Conservation (phyloP, 2,329 filamentous ascomycete genomes). For the Calonectria pteridis region DNA sequence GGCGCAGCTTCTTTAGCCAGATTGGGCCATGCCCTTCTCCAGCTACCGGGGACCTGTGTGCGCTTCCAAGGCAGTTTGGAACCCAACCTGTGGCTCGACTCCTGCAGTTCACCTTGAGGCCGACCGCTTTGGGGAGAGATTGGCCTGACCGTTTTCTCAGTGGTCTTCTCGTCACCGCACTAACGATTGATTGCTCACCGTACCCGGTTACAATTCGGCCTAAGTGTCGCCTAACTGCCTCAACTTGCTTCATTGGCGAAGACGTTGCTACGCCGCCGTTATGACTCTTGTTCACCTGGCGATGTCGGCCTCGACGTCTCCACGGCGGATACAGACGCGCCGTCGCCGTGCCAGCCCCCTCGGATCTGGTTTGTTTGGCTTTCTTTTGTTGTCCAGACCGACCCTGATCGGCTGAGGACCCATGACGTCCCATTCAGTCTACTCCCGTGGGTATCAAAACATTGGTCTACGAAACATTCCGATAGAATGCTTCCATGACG, state of each 20-base stretch:
- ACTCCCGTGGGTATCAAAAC: constrained; percentile 24
- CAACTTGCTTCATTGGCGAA: constrained; percentile 40
- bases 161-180: constrained; percentile 37
- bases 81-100: constrained; percentile 35
- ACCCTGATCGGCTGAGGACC: constrained; percentile 24
- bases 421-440: constrained; percentile 25
- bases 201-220: constrained; percentile 34
- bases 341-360: constrained; percentile 30
- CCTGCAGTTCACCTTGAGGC: constrained; percentile 40
- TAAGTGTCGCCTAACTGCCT: constrained; percentile 38
- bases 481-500: constrained; percentile 31
- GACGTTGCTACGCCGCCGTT: constrained; percentile 39
- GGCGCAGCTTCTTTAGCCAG: constrained; percentile 37
- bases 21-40: constrained; percentile 32
- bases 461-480: constrained; percentile 29
- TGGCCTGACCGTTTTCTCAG: constrained; percentile 31
- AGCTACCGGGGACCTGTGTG: constrained; percentile 34
- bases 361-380: constrained; percentile 24
- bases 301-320: constrained; percentile 32
- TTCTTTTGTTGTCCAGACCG: constrained; percentile 26
- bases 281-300: constrained; percentile 41
- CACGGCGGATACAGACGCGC: constrained; percentile 33
- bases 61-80: constrained; percentile 38
- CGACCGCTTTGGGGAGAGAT: constrained; percentile 32
- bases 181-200: constrained; percentile 34